Evolutionary conservation across 2,329 filamentous ascomycete species (phyloP).

Genomic region (Alternaria sp.): DNA sequence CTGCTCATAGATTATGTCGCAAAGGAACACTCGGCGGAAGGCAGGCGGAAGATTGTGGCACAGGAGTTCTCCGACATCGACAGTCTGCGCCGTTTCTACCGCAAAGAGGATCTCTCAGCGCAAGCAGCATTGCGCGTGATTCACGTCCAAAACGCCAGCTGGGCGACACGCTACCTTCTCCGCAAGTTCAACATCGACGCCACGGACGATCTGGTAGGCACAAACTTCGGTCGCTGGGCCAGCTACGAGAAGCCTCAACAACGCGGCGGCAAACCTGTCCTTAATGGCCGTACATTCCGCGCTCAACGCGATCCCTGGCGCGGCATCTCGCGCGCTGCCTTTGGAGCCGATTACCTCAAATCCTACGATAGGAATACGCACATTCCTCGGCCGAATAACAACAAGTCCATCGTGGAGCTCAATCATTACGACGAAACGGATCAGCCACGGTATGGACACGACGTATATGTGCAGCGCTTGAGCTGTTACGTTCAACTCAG

Average conservation of each 20-base stretch:
- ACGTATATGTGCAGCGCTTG: slow-evolving; percentile 58
- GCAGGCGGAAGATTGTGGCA: slow-evolving; percentile 53
- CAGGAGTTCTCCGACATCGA: slow-evolving; percentile 57
- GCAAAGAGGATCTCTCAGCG: slow-evolving; percentile 41
- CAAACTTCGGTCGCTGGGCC: slow-evolving; percentile 58
- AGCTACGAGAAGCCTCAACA: slow-evolving; percentile 55
- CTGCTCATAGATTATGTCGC: slow-evolving; percentile 60
- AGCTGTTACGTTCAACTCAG: slow-evolving; percentile 59
- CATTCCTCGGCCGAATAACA: slow-evolving; percentile 29
- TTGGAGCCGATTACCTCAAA: slow-evolving; percentile 61
- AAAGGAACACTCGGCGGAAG: slow-evolving; percentile 46
- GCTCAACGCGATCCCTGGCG: slow-evolving; percentile 59
- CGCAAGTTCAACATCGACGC: slow-evolving; percentile 61
- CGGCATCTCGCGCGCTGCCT: slow-evolving; percentile 56
- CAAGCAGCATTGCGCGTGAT: slow-evolving; percentile 49
- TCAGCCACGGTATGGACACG: slow-evolving; percentile 54
- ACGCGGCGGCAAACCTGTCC: slow-evolving; percentile 59
- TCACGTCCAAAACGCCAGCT: slow-evolving; percentile 61
- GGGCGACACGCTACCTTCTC: slow-evolving; percentile 58
- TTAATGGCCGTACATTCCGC: slow-evolving; percentile 59
- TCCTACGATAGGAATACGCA: slow-evolving; percentile 45
- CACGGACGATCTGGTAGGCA: slow-evolving; percentile 55
- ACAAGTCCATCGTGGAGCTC: slow-evolving; percentile 57
- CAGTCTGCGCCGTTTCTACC: slow-evolving; percentile 54
- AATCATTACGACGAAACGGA: slow-evolving; percentile 56